These are phyloP conservation scores for Lentinula detonsa DNA, from an alignment of 768 basidiomycete species.

Conservation along the genomic window DNA sequence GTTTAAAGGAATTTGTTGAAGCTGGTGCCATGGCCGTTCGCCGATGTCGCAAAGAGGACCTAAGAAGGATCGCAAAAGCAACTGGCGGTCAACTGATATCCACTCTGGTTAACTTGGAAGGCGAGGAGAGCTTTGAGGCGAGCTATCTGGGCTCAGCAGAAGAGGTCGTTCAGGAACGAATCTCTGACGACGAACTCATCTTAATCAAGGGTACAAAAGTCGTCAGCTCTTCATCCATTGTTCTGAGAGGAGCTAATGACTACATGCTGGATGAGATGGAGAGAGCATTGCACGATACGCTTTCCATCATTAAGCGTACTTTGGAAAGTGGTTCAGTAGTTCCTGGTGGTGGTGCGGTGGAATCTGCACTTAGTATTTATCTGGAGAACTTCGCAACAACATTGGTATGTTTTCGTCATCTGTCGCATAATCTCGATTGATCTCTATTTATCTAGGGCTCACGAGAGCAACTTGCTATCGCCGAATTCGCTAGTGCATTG, in stretches of 20 bases:
- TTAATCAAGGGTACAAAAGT: slow-evolving; percentile 97
- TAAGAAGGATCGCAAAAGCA: slow-evolving; percentile 93
- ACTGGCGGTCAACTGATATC: slow-evolving; percentile 93
- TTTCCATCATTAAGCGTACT: slow-evolving; percentile 95
- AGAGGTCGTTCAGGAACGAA: slow-evolving; percentile 94
- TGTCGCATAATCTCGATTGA: background rate
- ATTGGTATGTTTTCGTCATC: slow-evolving; percentile 51
- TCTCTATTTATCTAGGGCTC: slow-evolving; percentile 66
- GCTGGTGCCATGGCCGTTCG: slow-evolving; percentile 99
- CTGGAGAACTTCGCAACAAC: slow-evolving; percentile 99
- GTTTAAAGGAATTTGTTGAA: slow-evolving; percentile 97
- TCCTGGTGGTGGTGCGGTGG: slow-evolving; percentile 96
- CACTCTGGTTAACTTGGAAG: slow-evolving; percentile 92
- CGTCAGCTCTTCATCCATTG: slow-evolving; percentile 87
- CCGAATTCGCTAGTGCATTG: slow-evolving; percentile 93
- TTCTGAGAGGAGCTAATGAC: slow-evolving; percentile 95
- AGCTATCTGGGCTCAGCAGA: slow-evolving; percentile 88
- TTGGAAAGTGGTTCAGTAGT: slow-evolving; percentile 94
- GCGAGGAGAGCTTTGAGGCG: slow-evolving; percentile 95
- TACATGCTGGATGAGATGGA: slow-evolving; percentile 99
- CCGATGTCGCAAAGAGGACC: slow-evolving; percentile 95
- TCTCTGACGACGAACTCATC: slow-evolving; percentile 98
- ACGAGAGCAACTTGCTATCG: slow-evolving; percentile 95
- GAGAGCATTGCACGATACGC: slow-evolving; percentile 86
- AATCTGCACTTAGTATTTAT: slow-evolving; percentile 95